Evolutionary conservation across 2,329 filamentous ascomycete genomes (phyloP).

Genomic region (Bipolaris sorokiniana): DNA sequence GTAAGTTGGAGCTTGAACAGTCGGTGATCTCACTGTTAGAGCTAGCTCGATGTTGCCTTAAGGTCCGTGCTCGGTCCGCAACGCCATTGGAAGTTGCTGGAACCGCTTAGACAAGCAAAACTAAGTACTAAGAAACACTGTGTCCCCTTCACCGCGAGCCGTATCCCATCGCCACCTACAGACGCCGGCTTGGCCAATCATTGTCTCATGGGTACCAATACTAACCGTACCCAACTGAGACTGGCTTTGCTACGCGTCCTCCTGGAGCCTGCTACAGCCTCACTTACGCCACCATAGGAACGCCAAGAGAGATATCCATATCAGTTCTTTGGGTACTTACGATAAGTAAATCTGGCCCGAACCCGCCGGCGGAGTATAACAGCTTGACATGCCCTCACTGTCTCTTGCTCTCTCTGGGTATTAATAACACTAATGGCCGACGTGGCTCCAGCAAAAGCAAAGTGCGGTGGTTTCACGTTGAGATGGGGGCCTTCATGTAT

Average conservation of each 20-base stretch:
- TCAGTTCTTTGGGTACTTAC: constrained; percentile 1
- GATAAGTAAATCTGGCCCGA: not conserved
- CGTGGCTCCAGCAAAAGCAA: not conserved
- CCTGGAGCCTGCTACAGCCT: constrained; percentile 35
- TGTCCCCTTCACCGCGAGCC: constrained; percentile 21
- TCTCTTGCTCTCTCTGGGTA: not conserved
- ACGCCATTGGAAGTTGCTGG: constrained; percentile 39
- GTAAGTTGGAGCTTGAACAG: constrained; percentile 38
- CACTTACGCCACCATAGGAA: constrained; percentile 22
- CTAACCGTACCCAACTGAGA: constrained; percentile 18
- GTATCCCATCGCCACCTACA: not conserved
- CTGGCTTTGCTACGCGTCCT: constrained; percentile 29
- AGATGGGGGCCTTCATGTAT: not conserved
- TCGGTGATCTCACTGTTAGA: constrained; percentile 37
- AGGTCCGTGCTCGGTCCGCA: constrained; percentile 35
- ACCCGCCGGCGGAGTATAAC: not conserved
- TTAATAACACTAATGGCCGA: not conserved
- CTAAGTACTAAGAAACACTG: constrained; percentile 23
- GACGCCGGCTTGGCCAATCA: constrained; percentile 18
- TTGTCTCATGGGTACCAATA: constrained; percentile 16
- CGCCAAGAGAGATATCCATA: constrained; percentile 17
- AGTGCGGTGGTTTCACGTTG: not conserved
- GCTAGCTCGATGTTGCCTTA: constrained; percentile 35
- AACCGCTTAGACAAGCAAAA: constrained; percentile 26
- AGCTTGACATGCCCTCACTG: not conserved